A percentile compares a stretch with the other conserved stretches of the same genome.
phyloP scores from a whole-genome alignment of 768 basidiomycete species.

The Crepidotus variabilis region DNA sequence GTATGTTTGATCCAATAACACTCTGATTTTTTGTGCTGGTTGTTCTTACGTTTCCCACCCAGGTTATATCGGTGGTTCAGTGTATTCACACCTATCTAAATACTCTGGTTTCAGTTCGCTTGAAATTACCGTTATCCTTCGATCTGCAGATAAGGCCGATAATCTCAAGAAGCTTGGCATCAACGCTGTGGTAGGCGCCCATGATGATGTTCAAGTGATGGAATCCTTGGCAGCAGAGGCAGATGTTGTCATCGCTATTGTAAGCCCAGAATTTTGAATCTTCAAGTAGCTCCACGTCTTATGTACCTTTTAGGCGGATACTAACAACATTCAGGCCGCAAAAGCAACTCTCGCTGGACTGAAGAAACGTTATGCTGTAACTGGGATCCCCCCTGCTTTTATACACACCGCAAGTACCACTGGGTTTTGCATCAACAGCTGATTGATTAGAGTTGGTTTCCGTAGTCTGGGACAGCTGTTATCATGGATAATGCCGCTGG shows the following conservation, averaged over 20 bases:
- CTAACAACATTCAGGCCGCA: conserved; percentile 42
- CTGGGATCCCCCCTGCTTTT: conserved; percentile 40
- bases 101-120: conserved; percentile 30
- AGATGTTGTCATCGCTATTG: conserved; percentile 40
- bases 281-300: not conserved
- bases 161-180: conserved; percentile 33
- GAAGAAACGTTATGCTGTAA: conserved; percentile 39
- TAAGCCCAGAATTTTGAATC: conserved; percentile 11
- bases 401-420: conserved; percentile 56
- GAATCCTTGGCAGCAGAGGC: conserved; percentile 40
- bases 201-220: conserved; percentile 37
- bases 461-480: conserved; percentile 27
- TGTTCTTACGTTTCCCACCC: not conserved
- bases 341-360: conserved; percentile 49
- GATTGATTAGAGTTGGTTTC: conserved; percentile 9
- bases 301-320: conserved; percentile 23
- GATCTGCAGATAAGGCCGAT: conserved; percentile 40
- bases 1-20: not conserved
- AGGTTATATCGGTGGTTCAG: conserved; percentile 50
- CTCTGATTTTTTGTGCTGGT: not conserved
- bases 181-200: conserved; percentile 39
- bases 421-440: not conserved
- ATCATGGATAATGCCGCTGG: conserved; percentile 42
- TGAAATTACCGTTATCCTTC: conserved; percentile 42
- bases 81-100: conserved; percentile 37